phyloP scores from a whole-genome alignment of 345 rosid species.

The Camelina hispida region DNA sequence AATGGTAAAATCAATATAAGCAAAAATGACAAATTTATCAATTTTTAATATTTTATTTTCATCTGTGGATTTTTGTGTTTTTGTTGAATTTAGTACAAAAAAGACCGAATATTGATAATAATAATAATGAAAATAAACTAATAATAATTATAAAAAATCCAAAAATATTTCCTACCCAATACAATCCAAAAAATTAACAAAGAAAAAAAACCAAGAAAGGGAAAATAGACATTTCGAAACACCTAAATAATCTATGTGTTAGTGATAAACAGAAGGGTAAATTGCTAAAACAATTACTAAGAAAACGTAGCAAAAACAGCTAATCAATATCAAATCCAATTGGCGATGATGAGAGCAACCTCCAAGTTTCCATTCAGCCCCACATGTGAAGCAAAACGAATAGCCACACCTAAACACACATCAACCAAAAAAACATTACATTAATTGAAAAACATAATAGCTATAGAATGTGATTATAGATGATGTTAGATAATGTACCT shows the following conservation, averaged over 20 bases:
- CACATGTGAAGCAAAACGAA: conserved; percentile 59
- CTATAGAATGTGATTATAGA: background rate
- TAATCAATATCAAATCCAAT: conserved; percentile 1
- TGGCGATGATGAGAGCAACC: background rate
- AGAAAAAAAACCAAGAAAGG: too few species aligned
- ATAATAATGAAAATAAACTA: too few species aligned
- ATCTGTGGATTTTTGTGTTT: too few species aligned
- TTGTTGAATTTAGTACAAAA: background rate
- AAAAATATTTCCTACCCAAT: too few species aligned
- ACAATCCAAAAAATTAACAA: too few species aligned
- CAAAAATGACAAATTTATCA: too few species aligned
- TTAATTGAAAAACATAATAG: background rate
- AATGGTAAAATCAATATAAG: too few species aligned
- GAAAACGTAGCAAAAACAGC: background rate
- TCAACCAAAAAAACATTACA: background rate
- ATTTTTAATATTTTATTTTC: too few species aligned
- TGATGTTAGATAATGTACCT: background rate
- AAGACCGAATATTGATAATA: background rate
- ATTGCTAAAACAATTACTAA: background rate
- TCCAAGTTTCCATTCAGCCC: conserved; percentile 47
- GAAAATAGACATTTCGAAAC: too few species aligned
- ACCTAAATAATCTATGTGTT: too few species aligned
- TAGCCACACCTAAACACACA: background rate
- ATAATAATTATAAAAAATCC: too few species aligned
- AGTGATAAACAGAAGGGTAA: background rate